Base-by-base conservation (phyloP, 352 stramenopile species). In the Pythium monospermum region DNA sequence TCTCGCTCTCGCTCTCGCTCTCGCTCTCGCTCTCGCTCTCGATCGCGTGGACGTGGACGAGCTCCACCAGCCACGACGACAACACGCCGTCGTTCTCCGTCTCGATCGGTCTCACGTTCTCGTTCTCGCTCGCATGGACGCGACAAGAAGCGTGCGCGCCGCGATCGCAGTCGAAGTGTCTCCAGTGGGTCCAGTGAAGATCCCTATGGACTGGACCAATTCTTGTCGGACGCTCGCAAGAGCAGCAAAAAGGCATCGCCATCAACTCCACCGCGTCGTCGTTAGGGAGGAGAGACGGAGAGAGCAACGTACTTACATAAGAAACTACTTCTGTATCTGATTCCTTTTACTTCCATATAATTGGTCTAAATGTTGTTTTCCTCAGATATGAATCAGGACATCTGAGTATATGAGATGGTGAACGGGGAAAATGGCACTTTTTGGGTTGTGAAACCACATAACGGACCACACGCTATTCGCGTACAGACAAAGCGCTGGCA, bases 151-250 rank as follows among this genome's bases (percentile, higher is more conserved):
- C 73, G 81, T 47, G 71, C 66, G 11, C 71, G 67, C 40, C 66
- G 70, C 5, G 38, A 60, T 21, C 75, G 73, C 43, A n/a, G n/a
- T n/a, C n/a, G n/a, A n/a, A 69, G 83, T 39, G 61, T 65, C 33
- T 61, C 51, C 16, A 71, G 72, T 22, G 64, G 70, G 19, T 64
- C 83, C 44, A 71, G 71, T 28, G 71, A 88, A 46, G 85, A 96
- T 38, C 85, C 85, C 30, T 96, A 91, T 30, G 83, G 82, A 16
- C 57, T 95, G 25, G 85, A 93, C 49, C 74, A 89, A 56, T 93
- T 94, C 50, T 60, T 94, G 22, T 79, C 77, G 12, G 80, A 94
- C 30, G 83, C 83, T 10, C 74, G 83, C 38, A 67, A 67, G 49
- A 61, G 22, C 39, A 66, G 2, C n/a, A 64, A 55, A 44, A 64